Percentiles rank a stretch among this genome's conserved stretches.
Conservation (phyloP, 768 basidiomycete species). For the Collybiopsis confluens region DNA sequence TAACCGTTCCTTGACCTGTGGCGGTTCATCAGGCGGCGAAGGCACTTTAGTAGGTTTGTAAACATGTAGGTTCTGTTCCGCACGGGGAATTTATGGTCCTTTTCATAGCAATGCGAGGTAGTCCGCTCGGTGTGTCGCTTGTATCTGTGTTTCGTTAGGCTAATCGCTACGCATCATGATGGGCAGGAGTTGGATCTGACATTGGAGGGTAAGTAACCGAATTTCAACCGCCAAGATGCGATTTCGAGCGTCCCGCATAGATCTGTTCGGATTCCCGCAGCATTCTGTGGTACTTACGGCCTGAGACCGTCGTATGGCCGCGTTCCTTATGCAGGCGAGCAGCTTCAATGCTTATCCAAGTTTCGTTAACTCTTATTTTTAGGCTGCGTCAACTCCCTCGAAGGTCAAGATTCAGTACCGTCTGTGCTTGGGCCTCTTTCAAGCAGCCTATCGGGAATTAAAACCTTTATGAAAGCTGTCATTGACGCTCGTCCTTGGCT, state of each 20-base stretch:
- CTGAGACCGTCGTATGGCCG: constrained; percentile 67
- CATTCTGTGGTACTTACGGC: constrained; percentile 67
- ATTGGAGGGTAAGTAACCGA: constrained; percentile 68
- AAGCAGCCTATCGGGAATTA: constrained; percentile 54
- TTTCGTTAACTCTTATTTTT: too few species aligned
- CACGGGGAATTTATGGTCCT: background rate
- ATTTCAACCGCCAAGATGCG: too few species aligned
- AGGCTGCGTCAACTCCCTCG: constrained; percentile 57
- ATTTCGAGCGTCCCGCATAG: too few species aligned
- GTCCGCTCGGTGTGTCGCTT: constrained; percentile 32
- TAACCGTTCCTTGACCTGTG: constrained; percentile 66
- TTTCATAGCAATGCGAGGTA: constrained; percentile 37
- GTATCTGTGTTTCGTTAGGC: background rate
- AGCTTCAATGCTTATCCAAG: too few species aligned
- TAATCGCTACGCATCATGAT: background rate
- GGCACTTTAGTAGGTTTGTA: constrained; percentile 63
- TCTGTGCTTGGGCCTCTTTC: constrained; percentile 77
- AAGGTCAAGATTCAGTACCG: constrained; percentile 67
- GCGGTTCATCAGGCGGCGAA: constrained; percentile 87
- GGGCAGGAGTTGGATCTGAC: constrained; percentile 69
- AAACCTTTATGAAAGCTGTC: constrained; percentile 62
- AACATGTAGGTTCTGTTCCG: background rate
- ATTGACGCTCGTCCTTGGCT: constrained; percentile 60
- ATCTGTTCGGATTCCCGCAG: constrained; percentile 67
- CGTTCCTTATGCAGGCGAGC: constrained; percentile 69